Conservation (phyloP, 169 alveolate genomes). For the Plasmodium chabaudi region DNA sequence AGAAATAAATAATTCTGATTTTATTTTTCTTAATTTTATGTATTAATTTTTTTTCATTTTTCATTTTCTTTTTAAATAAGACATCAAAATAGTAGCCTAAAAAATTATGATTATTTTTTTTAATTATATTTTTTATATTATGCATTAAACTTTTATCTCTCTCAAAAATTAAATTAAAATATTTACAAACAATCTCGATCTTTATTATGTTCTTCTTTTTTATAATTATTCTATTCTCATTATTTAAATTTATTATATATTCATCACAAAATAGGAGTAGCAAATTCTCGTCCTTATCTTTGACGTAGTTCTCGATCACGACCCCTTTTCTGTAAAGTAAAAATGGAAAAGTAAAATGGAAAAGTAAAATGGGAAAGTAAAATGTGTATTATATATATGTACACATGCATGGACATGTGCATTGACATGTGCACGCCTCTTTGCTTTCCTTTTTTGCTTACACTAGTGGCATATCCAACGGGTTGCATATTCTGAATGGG, state of each 20-base stretch:
- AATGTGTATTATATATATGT: no score
- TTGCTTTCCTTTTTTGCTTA: constrained; percentile 3
- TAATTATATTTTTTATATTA: constrained; percentile 23
- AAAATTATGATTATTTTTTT: constrained; percentile 49
- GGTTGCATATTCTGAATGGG: not conserved
- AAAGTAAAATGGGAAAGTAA: no score
- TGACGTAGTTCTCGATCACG: constrained; percentile 3
- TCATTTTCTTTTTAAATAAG: constrained; percentile 23
- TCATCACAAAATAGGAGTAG: constrained; percentile 43
- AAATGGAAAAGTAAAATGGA: no score
- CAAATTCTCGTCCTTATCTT: constrained; percentile 23
- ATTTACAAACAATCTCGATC: constrained; percentile 30
- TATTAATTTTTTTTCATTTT: constrained; percentile 40
- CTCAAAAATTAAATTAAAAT: constrained; percentile 47
- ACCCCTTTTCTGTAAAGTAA: constrained; percentile 17
- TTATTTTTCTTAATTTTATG: constrained; percentile 25
- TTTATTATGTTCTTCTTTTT: constrained; percentile 26
- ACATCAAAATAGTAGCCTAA: constrained; percentile 41
- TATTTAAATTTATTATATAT: constrained; percentile 6
- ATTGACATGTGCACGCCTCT: no score
- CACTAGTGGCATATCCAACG: not conserved
- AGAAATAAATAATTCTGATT: constrained; percentile 10
- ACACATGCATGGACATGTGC: not conserved
- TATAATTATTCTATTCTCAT: constrained; percentile 2
- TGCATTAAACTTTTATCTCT: constrained; percentile 25